Percentiles rank a stretch among this genome's conserved stretches.
These are phyloP conservation scores for Fusarium heterosporum DNA, from an alignment of 2,329 filamentous ascomycete species.

Conservation along the genomic window DNA sequence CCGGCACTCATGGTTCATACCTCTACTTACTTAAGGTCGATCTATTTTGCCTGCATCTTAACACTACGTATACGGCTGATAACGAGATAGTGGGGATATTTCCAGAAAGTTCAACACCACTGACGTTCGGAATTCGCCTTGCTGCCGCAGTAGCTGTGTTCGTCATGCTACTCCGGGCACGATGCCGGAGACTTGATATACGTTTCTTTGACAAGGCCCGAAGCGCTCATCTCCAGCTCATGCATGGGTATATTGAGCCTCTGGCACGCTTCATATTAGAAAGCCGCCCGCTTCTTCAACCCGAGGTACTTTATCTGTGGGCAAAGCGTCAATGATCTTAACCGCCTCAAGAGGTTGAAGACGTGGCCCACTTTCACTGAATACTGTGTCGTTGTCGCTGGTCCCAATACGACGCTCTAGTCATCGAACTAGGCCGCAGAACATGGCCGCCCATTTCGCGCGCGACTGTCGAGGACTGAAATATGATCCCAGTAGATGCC, in stretches of 20 bases:
- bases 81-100: conserved; percentile 8
- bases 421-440: conserved; percentile 38
- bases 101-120: conserved; percentile 12
- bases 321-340: conserved; percentile 39
- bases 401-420: conserved; percentile 43
- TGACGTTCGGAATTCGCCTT: not conserved
- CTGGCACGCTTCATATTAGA: conserved; percentile 26
- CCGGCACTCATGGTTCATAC: not conserved
- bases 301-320: conserved; percentile 7
- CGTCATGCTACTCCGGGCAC: conserved; percentile 26
- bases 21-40: conserved; percentile 6
- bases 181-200: not conserved
- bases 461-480: conserved; percentile 40
- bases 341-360: conserved; percentile 48
- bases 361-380: conserved; percentile 49
- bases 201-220: not conserved
- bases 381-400: conserved; percentile 46
- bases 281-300: conserved; percentile 32
- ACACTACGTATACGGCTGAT: not conserved
- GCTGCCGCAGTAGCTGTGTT: not conserved
- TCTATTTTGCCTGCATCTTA: conserved; percentile 4
- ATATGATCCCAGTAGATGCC: conserved; percentile 31
- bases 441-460: conserved; percentile 43
- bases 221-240: conserved; percentile 7
- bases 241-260: conserved; percentile 8